A percentile compares a stretch with the other conserved stretches of the same genome.
Conservation (phyloP, 1,284 basidiomycete genomes). For the Kalmanozyma brasiliensis region DNA sequence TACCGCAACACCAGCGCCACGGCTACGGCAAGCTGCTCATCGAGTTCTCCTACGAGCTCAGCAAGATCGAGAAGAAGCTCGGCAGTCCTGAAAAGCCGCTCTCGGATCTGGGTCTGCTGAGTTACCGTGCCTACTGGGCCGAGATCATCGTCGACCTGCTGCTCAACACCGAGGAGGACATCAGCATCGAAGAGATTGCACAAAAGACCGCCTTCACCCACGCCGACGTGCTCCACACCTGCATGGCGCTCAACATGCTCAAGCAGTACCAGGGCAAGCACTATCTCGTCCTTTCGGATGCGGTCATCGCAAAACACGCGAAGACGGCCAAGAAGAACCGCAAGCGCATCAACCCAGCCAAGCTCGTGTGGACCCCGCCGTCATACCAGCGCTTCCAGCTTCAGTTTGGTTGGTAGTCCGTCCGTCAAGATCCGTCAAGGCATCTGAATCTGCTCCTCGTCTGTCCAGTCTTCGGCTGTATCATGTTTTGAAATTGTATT, state of each 20-base stretch:
- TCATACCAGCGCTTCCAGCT: slow-evolving; percentile 57
- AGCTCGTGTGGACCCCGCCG: slow-evolving; percentile 86
- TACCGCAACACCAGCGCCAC: slow-evolving; percentile 95
- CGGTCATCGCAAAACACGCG: slow-evolving; percentile 88
- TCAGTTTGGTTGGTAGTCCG: slow-evolving; percentile 61
- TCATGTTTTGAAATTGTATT: too few species aligned
- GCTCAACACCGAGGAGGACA: slow-evolving; percentile 75
- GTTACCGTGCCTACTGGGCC: slow-evolving; percentile 97
- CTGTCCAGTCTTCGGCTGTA: too few species aligned
- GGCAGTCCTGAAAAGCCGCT: slow-evolving; percentile 98
- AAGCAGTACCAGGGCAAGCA: slow-evolving; percentile 96
- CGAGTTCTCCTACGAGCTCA: slow-evolving; percentile 97
- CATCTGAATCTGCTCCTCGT: too few species aligned
- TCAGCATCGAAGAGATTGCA: slow-evolving; percentile 97
- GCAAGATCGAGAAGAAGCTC: slow-evolving; percentile 93
- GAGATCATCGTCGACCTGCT: slow-evolving; percentile 94
- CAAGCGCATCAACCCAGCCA: slow-evolving; percentile 81
- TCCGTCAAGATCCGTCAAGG: too few species aligned
- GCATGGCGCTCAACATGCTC: slow-evolving; percentile 92
- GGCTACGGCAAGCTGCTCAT: slow-evolving; percentile 96
- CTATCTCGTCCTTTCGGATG: slow-evolving; percentile 90
- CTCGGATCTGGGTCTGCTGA: slow-evolving; percentile 89
- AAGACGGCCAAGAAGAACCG: slow-evolving; percentile 83
- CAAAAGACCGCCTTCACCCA: slow-evolving; percentile 96
- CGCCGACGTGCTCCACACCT: slow-evolving; percentile 98